Evolutionary conservation across 257 asterid species (phyloP), one percentile per base, ranked within the genome.

Genomic region (Datura wrightii): DNA sequence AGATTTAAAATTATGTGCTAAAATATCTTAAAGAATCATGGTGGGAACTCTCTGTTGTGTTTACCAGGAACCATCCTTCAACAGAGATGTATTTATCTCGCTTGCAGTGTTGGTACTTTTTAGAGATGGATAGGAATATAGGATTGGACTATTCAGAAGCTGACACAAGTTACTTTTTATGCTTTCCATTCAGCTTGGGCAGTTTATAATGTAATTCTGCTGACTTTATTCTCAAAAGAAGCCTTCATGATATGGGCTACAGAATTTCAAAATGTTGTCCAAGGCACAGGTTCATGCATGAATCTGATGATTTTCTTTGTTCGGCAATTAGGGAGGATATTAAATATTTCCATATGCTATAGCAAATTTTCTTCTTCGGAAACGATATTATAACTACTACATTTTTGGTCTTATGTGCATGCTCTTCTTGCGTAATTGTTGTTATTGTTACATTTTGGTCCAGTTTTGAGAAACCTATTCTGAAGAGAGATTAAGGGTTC

Each of bases 31-130:
- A 24, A 52, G 31, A 31, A 13, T 8, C 31, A 50, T 31, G 8
- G 63, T 52, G 4, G 82, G 46, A 76, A 76, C 62, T 19, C 44
- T 31, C 44, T 76, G 82, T 76, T 13, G 63, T 78, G 48, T 14
- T 78, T 52, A 78, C 56, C 63, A 78, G 60, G 81, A 74, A 74
- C 60, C 8, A 78, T 34, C 31, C 9, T 52, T 50, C 63, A 15
- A 54, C 13, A 4, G 63, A 8, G 82, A n/a, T 42, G 9, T 52
- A 52, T 7, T 78, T 78, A 34, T 4, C 63, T 52, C 42, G 5
- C 48, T 78, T 78, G 34, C 41, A 2, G 14, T 52, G 31, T 76
- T 76, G 14, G 31, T 50, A 78, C 31, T 78, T 78, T 13, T 36
- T 2, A 52, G 63, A 78, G 82, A 78, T 52, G 14, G 48, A 78